Percentiles rank a stretch among this genome's conserved stretches.
These are phyloP conservation scores for Geotrichum ghanense DNA, from an alignment of 805 yeast species.

Conservation along the genomic window DNA sequence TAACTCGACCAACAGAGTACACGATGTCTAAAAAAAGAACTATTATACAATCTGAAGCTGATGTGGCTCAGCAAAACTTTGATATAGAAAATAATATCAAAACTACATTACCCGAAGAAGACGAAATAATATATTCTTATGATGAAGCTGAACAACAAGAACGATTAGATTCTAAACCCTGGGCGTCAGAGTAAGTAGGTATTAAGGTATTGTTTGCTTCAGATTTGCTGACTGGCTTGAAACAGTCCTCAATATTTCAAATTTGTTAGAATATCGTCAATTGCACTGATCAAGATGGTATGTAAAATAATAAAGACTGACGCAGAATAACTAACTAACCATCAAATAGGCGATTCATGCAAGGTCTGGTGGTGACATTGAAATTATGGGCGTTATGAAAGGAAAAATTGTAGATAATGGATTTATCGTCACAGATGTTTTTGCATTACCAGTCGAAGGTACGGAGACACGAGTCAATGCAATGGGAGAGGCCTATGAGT, in stretches of 20 bases:
- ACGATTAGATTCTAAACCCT: conserved; percentile 18
- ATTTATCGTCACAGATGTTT: conserved; percentile 58
- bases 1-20: too few species aligned
- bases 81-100: conserved; percentile 22
- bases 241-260: conserved; percentile 48
- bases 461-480: conserved; percentile 96
- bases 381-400: conserved; percentile 90
- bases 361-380: conserved; percentile 74
- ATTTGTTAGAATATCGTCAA: conserved; percentile 50
- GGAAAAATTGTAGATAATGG: conserved; percentile 52
- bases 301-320: conserved; percentile 28
- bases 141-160: conserved; percentile 21
- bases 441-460: conserved; percentile 86
- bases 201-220: background rate
- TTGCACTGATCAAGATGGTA: conserved; percentile 62
- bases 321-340: conserved; percentile 24
- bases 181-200: conserved; percentile 17
- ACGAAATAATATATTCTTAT: conserved; percentile 18
- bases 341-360: conserved; percentile 62
- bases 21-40: too few species aligned
- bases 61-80: conserved; percentile 10
- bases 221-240: conserved; percentile 9
- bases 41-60: conserved; percentile 3
- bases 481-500: conserved; percentile 86
- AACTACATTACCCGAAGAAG: conserved; percentile 8